Evolutionary conservation across 2,329 filamentous ascomycete species (phyloP), one percentile per base, ranked within the genome.

Genomic region (Trichoderma sp.): DNA sequence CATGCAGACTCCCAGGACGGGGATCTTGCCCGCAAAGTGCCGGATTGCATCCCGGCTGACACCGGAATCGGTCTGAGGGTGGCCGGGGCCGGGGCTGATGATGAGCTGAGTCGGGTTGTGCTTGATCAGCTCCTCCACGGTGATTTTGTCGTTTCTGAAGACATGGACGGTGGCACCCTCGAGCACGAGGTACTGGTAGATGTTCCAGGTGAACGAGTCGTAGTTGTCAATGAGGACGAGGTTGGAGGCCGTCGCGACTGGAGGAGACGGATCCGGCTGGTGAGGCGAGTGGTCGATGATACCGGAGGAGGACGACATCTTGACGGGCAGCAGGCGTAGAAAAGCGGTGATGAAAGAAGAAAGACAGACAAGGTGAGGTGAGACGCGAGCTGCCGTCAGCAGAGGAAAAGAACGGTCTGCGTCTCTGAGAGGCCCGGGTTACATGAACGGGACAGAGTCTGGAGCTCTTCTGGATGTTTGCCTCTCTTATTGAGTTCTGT

Each of bases 141-240:
- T 89, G 71, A 98, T 88, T 77, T 97, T 88, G 78, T 99, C 94
- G 75, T 99, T 99, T 72, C 95, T 88, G 78, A 88, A 91, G 21
- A 99, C 95, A 4, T 89, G 91, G 58, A 97, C 95, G 1, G 83
- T 90, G 30, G 96, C 95, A 39, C 95, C 95, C 77, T 98, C 95
- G n/a, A 99, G 88, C 7, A 94, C 90, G 1, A 99, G 87, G 74
- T 99, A 99, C 78, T 99, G 96, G 78, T 98, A 99, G 66, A 99
- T 92, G 75, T 99, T 99, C 92, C 93, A 99, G 66, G 94, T 97
- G 78, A 99, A 99, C 3, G 95, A 98, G 78, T 99, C 95, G 78
- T 98, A 99, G 79, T 99, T 99, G 83, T 99, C 95, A 73, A 99
- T 97, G 69, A 99, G 84, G 68, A 99, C 86, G 66, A 99, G 85